Base-by-base conservation (phyloP, 176 grass and related monocot genomes). In the Musa troglodytarum region DNA sequence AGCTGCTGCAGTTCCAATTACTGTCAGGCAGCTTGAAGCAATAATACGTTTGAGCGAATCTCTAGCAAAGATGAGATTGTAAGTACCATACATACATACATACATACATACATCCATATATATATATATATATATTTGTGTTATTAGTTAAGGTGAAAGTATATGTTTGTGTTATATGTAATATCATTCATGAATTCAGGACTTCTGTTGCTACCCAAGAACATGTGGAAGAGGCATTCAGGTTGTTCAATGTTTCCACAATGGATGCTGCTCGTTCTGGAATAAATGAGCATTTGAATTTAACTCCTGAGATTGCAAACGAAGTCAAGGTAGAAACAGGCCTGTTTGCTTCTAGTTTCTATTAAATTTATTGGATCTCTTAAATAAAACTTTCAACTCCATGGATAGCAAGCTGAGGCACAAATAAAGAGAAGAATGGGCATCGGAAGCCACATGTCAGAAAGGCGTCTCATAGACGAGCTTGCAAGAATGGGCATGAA, bases 371-470 rank as follows among this genome's bases (percentile, higher is more conserved):
- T 71, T 50, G 23, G 51, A 68, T 14, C 65, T 50, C 0, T 19
- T 55, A 8, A 55, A 34, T 81, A 49, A 49, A 53, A 28, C 1
- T 59, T 69, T 69, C 51, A 68, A 81, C 82, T 11, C 17, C 71
- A 52, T 56, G 15, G 24, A 69, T 77, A 99, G 95, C 90, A 99
- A 99, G 95, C 90, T 10, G 95, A 94, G 64, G 65, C 88, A 15
- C 95, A 99, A 76, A 94, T 99, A 84, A 99, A 94, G 76, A 89
- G 90, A 79, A 85, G 95, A 77, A 94, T 99, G 88, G 95, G 95
- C 28, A 99, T 99, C 15, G 90, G 95, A 76, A 94, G 88, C 83
- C 95, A 92, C 79, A 87, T 99, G 49, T 99, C 95, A 1, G 95
- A 94, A 51, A 88, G 95, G 1, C 80, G 95, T 11, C 79, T 99